A percentile compares a stretch with the other conserved stretches of the same genome.
Conservation (phyloP, 1,284 basidiomycete genomes). For the Marasmius fiardii region DNA sequence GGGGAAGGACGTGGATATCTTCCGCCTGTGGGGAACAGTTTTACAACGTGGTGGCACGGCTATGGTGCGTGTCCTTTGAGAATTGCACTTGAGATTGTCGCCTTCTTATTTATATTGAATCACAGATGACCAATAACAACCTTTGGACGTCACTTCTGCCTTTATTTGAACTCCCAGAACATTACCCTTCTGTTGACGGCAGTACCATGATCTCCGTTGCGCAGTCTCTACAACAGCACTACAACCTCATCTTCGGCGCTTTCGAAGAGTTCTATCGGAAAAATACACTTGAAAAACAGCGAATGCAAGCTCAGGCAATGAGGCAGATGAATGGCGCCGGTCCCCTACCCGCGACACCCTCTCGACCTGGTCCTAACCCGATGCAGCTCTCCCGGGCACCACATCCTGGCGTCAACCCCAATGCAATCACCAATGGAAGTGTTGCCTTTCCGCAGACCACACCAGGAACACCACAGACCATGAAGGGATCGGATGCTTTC, state of each 20-base stretch:
- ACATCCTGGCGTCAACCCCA: constrained; percentile 14
- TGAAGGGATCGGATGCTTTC: constrained; percentile 16
- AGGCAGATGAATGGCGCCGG: constrained; percentile 23
- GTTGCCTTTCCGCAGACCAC: constrained; percentile 36
- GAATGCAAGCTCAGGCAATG: constrained; percentile 42
- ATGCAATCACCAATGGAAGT: constrained; percentile 24
- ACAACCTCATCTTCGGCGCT: constrained; percentile 56
- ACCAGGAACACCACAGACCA: constrained; percentile 30
- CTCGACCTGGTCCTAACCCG: constrained; percentile 7
- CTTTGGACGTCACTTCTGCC: constrained; percentile 44
- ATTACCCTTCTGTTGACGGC: constrained; percentile 41
- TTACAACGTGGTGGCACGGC: constrained; percentile 52
- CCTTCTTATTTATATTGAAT: not conserved
- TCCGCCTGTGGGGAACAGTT: constrained; percentile 64
- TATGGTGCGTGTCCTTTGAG: constrained; percentile 40
- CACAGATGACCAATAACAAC: constrained; percentile 39
- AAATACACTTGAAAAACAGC: constrained; percentile 53
- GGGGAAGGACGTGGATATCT: constrained; percentile 77
- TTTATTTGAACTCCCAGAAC: constrained; percentile 64
- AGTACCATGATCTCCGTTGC: constrained; percentile 48
- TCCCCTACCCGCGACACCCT: constrained; percentile 12
- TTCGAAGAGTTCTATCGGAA: constrained; percentile 69
- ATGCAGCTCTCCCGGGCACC: not conserved
- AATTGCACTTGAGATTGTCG: constrained; percentile 7
- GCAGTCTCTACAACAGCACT: constrained; percentile 50